Evolutionary conservation across 768 basidiomycete genomes (phyloP).

Genomic region (Trametes cubensis): DNA sequence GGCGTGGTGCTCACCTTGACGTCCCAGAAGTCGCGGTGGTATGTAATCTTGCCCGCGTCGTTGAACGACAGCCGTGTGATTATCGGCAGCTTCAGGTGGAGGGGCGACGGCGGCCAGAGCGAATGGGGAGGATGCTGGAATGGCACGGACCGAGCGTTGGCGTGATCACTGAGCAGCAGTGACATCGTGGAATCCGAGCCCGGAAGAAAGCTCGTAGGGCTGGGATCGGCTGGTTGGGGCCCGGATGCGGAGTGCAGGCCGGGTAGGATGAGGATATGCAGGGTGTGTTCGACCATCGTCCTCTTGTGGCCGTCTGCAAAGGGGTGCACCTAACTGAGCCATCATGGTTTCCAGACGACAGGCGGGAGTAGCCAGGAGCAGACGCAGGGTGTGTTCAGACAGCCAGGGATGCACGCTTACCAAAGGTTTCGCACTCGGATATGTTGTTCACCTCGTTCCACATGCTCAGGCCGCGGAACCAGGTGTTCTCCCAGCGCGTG

Average conservation of each 20-base stretch:
- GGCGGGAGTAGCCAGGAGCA: neutral
- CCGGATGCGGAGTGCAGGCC: constrained; percentile 53
- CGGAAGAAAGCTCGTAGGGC: neutral
- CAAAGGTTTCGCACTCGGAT: constrained; percentile 79
- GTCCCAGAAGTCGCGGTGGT: constrained; percentile 84
- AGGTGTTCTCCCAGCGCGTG: constrained; percentile 38
- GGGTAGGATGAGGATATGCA: constrained; percentile 76
- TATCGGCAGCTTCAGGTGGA: constrained; percentile 74
- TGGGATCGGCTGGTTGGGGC: constrained; percentile 8
- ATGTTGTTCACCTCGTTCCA: constrained; percentile 80
- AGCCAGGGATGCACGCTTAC: constrained; percentile 42
- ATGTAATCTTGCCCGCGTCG: constrained; percentile 77
- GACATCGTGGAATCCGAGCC: constrained; percentile 9
- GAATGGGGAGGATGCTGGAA: constrained; percentile 15
- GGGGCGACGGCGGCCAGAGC: constrained; percentile 58
- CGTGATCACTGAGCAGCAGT: constrained; percentile 8
- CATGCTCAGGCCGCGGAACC: constrained; percentile 66
- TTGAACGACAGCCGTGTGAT: constrained; percentile 77
- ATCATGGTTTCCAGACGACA: neutral
- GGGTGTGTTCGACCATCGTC: constrained; percentile 77
- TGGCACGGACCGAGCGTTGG: constrained; percentile 1
- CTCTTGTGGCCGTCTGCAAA: constrained; percentile 68
- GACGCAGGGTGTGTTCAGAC: neutral
- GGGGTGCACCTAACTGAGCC: constrained; percentile 6
- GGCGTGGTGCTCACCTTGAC: constrained; percentile 43